Evolutionary conservation across 2,329 filamentous ascomycete species (phyloP).

Genomic region (Fusarium cicatricum): DNA sequence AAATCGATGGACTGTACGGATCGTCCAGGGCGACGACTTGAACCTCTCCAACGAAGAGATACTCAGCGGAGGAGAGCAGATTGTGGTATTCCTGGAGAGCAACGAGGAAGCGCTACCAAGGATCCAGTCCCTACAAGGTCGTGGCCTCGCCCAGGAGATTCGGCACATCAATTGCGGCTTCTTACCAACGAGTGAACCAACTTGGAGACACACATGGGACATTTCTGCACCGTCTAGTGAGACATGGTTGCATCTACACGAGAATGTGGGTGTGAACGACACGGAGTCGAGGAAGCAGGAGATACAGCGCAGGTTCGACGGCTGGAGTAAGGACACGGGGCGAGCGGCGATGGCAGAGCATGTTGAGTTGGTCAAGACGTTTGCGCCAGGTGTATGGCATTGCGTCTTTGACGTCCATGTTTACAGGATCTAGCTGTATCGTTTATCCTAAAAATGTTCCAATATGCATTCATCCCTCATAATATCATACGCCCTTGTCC

Average conservation of each 20-base stretch:
- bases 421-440: constrained; percentile 43
- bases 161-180: constrained; percentile 72
- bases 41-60: constrained; percentile 49
- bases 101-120: constrained; percentile 63
- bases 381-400: constrained; percentile 74
- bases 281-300: constrained; percentile 56
- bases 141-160: constrained; percentile 50
- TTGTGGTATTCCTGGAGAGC: constrained; percentile 75
- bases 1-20: constrained; percentile 71
- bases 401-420: constrained; percentile 72
- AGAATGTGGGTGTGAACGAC: constrained; percentile 67
- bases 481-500: constrained; percentile 35
- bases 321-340: constrained; percentile 42
- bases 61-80: constrained; percentile 57
- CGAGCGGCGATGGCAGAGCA: constrained; percentile 56
- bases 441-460: constrained; percentile 27
- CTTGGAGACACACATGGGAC: constrained; percentile 62
- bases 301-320: constrained; percentile 57
- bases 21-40: constrained; percentile 57
- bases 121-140: constrained; percentile 48
- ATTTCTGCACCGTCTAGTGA: constrained; percentile 48
- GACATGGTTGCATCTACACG: constrained; percentile 72
- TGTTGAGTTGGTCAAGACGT: constrained; percentile 73
- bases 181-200: constrained; percentile 63
- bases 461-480: constrained; percentile 40